These are phyloP conservation scores for Clitoria ternatea DNA, from an alignment of 306 rosid genomes.

Conservation along the genomic window DNA sequence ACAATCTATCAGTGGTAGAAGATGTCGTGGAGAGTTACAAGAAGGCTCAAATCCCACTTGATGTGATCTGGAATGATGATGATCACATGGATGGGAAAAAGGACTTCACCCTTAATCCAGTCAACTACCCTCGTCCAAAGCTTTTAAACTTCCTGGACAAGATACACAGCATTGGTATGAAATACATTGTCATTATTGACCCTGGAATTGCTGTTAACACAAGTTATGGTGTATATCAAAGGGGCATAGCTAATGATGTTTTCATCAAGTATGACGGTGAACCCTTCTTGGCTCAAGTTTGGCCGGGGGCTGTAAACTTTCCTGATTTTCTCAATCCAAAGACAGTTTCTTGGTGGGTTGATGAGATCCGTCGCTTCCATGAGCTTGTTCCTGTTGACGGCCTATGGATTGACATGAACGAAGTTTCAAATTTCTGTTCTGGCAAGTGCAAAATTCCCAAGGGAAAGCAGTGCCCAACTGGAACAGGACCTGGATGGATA, in stretches of 20 bases:
- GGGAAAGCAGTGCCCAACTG: conserved; percentile 62
- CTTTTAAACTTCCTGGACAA: conserved; percentile 71
- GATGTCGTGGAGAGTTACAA: conserved; percentile 87
- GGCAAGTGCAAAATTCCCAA: conserved; percentile 82
- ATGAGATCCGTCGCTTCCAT: conserved; percentile 86
- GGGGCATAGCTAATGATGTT: conserved; percentile 74
- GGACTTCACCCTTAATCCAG: conserved; percentile 75
- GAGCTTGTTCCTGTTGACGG: conserved; percentile 95
- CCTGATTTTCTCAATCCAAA: conserved; percentile 94
- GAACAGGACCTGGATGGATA: conserved; percentile 77
- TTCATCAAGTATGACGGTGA: conserved; percentile 85
- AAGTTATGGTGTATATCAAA: conserved; percentile 74
- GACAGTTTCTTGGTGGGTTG: conserved; percentile 90
- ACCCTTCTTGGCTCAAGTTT: conserved; percentile 89
- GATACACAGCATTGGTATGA: conserved; percentile 89
- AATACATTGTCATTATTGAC: conserved; percentile 80
- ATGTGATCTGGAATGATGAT: conserved; percentile 95
- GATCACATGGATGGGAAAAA: conserved; percentile 94
- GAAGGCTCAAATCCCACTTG: conserved; percentile 88
- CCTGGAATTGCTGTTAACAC: conserved; percentile 79
- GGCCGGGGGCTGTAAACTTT: conserved; percentile 96
- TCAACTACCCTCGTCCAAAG: conserved; percentile 73
- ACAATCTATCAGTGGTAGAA: conserved; percentile 87
- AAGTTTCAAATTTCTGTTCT: conserved; percentile 79
- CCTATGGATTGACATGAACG: conserved; percentile 98